Evolutionary conservation across 1,139 yeast genomes (phyloP).

Genomic region (Yueomyces sp.): DNA sequence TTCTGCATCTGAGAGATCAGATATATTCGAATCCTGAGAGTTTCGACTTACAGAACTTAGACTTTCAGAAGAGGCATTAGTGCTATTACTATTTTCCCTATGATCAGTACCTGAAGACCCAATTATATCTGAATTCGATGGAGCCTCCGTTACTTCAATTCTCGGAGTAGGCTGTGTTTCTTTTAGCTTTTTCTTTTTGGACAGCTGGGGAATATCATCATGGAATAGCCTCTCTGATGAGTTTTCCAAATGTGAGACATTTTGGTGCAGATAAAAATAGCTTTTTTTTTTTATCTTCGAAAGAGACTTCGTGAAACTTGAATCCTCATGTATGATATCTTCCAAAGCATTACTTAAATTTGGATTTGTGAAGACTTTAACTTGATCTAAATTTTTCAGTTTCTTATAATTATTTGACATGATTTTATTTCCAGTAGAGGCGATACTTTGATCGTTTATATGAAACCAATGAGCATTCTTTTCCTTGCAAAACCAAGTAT

Average conservation of each 20-base stretch:
- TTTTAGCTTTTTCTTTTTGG: neutral
- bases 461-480: neutral
- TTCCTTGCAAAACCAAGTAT: conserved; percentile 1
- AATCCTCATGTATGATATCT: neutral
- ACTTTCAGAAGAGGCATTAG: neutral
- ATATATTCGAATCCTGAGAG: too few species aligned
- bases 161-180: neutral
- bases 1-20: neutral
- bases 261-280: too few species aligned
- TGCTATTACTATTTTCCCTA: neutral
- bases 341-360: neutral
- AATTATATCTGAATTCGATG: neutral
- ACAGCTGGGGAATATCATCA: neutral
- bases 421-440: neutral
- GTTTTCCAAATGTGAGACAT: neutral
- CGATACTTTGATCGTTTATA: neutral
- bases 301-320: neutral
- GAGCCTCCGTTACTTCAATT: neutral
- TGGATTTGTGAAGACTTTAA: neutral
- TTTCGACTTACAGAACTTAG: neutral
- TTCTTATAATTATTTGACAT: neutral
- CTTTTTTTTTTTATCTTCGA: too few species aligned
- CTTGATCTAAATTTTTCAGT: neutral
- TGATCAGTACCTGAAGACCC: neutral
- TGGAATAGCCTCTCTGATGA: neutral